A percentile compares a stretch with the other conserved stretches of the same genome.
Evolutionary conservation across 768 basidiomycete genomes (phyloP).

Genomic region (Agrocybe pediades): DNA sequence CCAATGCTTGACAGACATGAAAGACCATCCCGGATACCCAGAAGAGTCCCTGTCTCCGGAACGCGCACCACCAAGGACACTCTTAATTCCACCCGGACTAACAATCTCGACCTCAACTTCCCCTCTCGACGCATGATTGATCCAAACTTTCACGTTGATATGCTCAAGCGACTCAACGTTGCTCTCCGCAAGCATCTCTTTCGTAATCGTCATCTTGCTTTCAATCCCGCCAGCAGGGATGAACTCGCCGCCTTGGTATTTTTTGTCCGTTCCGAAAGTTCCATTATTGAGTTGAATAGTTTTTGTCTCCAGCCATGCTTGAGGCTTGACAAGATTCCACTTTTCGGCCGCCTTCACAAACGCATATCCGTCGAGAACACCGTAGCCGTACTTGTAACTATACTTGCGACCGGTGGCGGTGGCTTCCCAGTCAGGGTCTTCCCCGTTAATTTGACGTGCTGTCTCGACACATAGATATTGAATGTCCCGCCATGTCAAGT

Average conservation of each 20-base stretch:
- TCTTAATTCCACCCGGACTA: conserved; percentile 85
- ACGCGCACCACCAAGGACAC: conserved; percentile 78
- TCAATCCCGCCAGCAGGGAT: conserved; percentile 68
- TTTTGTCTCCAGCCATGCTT: conserved; percentile 84
- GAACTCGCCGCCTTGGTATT: conserved; percentile 62
- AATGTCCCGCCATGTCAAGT: conserved; percentile 95
- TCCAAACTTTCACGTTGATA: conserved; percentile 91
- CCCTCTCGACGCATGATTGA: conserved; percentile 81
- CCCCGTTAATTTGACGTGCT: conserved; percentile 76
- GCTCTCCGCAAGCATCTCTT: conserved; percentile 62
- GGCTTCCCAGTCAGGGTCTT: conserved; percentile 93
- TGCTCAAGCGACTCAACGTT: conserved; percentile 94
- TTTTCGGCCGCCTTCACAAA: conserved; percentile 79
- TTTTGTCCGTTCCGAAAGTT: conserved; percentile 51
- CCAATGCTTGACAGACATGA: conserved; percentile 99
- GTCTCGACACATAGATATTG: conserved; percentile 86
- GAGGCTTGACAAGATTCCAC: conserved; percentile 92
- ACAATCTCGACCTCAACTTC: conserved; percentile 90
- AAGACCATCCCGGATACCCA: conserved; percentile 95
- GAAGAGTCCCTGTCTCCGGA: conserved; percentile 58
- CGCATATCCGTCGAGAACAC: conserved; percentile 79
- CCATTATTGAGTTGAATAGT: conserved; percentile 68
- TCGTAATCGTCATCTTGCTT: conserved; percentile 65
- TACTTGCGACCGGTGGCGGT: conserved; percentile 67
- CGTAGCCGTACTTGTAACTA: conserved; percentile 96